Evolutionary conservation across 306 rosid species (phyloP).

Genomic region (Sphenostylis stenocarpa): DNA sequence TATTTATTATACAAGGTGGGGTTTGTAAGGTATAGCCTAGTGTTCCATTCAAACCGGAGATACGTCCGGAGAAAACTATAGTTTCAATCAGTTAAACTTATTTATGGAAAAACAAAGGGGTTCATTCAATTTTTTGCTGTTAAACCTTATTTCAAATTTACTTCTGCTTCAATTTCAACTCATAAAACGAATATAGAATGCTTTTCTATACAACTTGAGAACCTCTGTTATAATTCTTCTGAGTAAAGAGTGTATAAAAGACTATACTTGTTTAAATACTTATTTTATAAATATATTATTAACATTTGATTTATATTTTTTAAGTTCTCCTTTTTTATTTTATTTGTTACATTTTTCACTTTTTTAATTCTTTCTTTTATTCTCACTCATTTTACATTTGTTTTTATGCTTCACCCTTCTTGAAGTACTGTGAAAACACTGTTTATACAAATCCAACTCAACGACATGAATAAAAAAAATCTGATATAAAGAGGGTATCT

Average conservation of each 20-base stretch:
- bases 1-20: constrained; percentile 61
- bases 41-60: too few species aligned
- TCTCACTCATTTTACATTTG: too few species aligned
- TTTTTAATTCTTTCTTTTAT: too few species aligned
- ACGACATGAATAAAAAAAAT: too few species aligned
- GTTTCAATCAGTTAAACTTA: neutral
- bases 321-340: neutral
- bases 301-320: too few species aligned
- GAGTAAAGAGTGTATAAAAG: neutral
- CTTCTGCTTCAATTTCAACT: neutral
- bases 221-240: neutral
- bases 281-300: too few species aligned
- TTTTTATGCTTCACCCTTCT: too few species aligned
- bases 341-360: neutral
- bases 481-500: too few species aligned
- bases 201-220: too few species aligned
- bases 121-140: neutral
- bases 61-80: neutral
- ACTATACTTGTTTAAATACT: neutral
- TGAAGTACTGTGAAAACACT: too few species aligned
- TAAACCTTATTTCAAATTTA: neutral
- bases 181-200: neutral
- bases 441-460: too few species aligned
- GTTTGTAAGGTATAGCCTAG: too few species aligned
- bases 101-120: neutral